These are phyloP conservation scores for Phytophthora litchii DNA, from an alignment of 352 stramenopile species.

Conservation along the genomic window DNA sequence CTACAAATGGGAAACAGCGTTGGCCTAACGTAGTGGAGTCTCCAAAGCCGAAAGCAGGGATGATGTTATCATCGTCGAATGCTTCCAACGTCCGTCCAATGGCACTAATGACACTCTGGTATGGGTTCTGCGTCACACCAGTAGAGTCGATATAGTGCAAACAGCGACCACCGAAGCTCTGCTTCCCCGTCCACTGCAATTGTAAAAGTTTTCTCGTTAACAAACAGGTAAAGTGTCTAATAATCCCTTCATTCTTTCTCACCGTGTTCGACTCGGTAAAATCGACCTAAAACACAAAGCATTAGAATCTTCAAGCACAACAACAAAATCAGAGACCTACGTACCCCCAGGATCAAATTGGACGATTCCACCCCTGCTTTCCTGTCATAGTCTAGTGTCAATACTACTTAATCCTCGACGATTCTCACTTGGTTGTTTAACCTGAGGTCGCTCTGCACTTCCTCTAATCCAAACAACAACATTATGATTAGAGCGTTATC, in stretches of 20 bases:
- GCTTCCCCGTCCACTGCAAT: constrained; percentile 68
- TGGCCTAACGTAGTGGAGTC: constrained; percentile 56
- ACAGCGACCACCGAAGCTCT: constrained; percentile 60
- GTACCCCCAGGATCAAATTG: constrained; percentile 59
- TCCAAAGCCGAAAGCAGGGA: constrained; percentile 72
- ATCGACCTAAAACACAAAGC: constrained; percentile 38
- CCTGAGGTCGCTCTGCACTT: constrained; percentile 50
- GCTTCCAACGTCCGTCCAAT: constrained; percentile 67
- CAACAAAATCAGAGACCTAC: not conserved
- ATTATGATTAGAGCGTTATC: not conserved
- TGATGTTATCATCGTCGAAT: constrained; percentile 86
- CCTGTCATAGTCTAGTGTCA: constrained; percentile 13
- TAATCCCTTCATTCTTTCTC: not conserved
- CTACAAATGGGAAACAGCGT: constrained; percentile 52
- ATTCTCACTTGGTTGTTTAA: not conserved
- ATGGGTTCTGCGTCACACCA: constrained; percentile 56
- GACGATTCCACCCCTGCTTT: constrained; percentile 61
- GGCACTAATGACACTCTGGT: constrained; percentile 70
- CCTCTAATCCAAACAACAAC: constrained; percentile 23
- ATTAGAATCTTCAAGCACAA: constrained; percentile 25
- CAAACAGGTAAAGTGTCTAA: not conserved
- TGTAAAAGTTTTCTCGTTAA: not conserved
- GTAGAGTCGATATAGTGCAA: constrained; percentile 71
- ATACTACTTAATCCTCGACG: not conserved
- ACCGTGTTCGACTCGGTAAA: constrained; percentile 78